A percentile compares a stretch with the other conserved stretches of the same genome.
Evolutionary conservation across 352 stramenopile species (phyloP).

Genomic region (Globisporangium viniferum): DNA sequence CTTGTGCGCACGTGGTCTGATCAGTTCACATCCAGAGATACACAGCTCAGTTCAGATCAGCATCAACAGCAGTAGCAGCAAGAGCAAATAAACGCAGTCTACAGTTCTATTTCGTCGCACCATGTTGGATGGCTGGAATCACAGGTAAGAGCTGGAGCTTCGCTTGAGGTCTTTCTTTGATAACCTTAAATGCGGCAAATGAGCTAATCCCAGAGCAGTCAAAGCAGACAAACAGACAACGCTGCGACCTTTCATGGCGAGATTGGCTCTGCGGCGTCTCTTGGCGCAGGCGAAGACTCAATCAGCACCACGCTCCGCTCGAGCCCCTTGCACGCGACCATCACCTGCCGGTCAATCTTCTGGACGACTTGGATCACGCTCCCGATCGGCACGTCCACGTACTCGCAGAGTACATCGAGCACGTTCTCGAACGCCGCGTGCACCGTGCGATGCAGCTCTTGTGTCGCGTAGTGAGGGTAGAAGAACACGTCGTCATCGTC

Average conservation of each 20-base stretch:
- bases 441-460: conserved; percentile 19
- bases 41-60: not conserved
- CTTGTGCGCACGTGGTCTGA: conserved; percentile 90
- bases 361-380: conserved; percentile 29
- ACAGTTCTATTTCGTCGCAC: not conserved
- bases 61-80: not conserved
- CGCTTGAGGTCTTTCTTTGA: not conserved
- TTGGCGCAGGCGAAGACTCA: not conserved
- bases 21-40: not conserved
- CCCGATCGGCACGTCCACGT: conserved; percentile 55
- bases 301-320: not conserved
- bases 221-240: not conserved
- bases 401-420: conserved; percentile 57
- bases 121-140: not conserved
- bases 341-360: conserved; percentile 34
- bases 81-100: not conserved
- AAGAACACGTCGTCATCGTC: conserved; percentile 37
- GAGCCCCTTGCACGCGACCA: conserved; percentile 17
- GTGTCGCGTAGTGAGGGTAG: conserved; percentile 40
- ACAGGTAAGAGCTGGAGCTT: not conserved
- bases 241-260: conserved; percentile 1
- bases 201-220: not conserved
- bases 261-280: not conserved
- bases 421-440: conserved; percentile 60
- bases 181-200: not conserved